Conservation (phyloP, 768 basidiomycete species). For the Russula olivacea region DNA sequence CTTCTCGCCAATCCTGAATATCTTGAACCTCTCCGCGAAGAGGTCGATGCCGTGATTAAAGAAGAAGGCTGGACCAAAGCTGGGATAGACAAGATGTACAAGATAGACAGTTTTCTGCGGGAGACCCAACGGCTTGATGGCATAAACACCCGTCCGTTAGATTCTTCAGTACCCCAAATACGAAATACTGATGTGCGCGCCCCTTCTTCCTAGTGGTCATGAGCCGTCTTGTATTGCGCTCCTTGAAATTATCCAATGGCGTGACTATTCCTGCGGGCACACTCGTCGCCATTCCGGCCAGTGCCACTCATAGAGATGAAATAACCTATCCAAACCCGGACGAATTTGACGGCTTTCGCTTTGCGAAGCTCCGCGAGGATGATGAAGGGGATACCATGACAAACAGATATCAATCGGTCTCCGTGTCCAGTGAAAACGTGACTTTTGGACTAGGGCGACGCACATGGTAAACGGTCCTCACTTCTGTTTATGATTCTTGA, state of each 20-base stretch:
- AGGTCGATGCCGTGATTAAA: conserved; percentile 21
- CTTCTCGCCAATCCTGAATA: conserved; percentile 28
- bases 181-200: not conserved
- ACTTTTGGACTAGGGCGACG: not conserved
- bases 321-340: conserved; percentile 39
- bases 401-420: not conserved
- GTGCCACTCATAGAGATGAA: conserved; percentile 38
- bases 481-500: not conserved
- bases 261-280: conserved; percentile 37
- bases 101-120: conserved; percentile 34
- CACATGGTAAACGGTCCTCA: not conserved
- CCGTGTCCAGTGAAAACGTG: not conserved
- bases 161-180: too few relatives aligned
- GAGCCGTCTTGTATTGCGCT: conserved; percentile 27
- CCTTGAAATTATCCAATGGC: conserved; percentile 34
- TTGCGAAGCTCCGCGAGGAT: conserved; percentile 30
- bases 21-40: conserved; percentile 27
- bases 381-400: conserved; percentile 15
- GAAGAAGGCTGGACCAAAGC: conserved; percentile 14
- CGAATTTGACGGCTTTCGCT: conserved; percentile 40
- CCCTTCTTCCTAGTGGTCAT: conserved; percentile 18
- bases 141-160: not conserved
- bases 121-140: conserved; percentile 30
- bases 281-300: conserved; percentile 32
- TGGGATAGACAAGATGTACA: conserved; percentile 27